Conservation (phyloP, 2,329 filamentous ascomycete genomes). For the Teratosphaeria gauchensis region DNA sequence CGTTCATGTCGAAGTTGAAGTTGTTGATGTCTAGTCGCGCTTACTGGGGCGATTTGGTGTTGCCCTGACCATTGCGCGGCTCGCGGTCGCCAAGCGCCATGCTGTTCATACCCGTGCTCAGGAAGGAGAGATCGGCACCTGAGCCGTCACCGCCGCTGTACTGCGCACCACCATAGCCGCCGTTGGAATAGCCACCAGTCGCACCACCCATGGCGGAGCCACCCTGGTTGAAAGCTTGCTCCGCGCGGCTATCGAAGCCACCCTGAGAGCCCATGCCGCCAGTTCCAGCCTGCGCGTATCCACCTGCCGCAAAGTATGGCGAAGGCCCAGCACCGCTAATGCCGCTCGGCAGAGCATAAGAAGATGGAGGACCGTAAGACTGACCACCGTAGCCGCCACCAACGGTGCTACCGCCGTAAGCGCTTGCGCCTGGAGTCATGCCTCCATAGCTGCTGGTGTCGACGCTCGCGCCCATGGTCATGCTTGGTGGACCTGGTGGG, state of each 20-base stretch:
- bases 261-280: conserved; percentile 60
- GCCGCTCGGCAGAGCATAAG: conserved; percentile 79
- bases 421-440: conserved; percentile 54
- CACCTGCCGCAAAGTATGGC: conserved; percentile 78
- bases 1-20: background rate
- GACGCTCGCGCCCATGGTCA: conserved; percentile 42
- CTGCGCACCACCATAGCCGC: conserved; percentile 35
- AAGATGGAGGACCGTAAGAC: conserved; percentile 81
- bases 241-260: conserved; percentile 87
- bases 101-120: conserved; percentile 62
- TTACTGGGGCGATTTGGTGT: conserved; percentile 25
- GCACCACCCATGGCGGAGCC: conserved; percentile 63
- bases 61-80: conserved; percentile 31
- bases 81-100: conserved; percentile 57
- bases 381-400: conserved; percentile 54
- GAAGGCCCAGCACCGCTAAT: conserved; percentile 58
- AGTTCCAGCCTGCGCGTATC: conserved; percentile 46
- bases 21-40: background rate
- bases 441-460: conserved; percentile 17
- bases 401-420: conserved; percentile 56
- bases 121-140: conserved; percentile 67
- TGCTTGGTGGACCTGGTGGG: conserved; percentile 69
- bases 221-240: conserved; percentile 77
- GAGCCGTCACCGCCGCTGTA: conserved; percentile 40
- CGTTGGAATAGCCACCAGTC: conserved; percentile 53